phyloP scores from a whole-genome alignment of 768 basidiomycete species.

The Leccinum subgranulosum region DNA sequence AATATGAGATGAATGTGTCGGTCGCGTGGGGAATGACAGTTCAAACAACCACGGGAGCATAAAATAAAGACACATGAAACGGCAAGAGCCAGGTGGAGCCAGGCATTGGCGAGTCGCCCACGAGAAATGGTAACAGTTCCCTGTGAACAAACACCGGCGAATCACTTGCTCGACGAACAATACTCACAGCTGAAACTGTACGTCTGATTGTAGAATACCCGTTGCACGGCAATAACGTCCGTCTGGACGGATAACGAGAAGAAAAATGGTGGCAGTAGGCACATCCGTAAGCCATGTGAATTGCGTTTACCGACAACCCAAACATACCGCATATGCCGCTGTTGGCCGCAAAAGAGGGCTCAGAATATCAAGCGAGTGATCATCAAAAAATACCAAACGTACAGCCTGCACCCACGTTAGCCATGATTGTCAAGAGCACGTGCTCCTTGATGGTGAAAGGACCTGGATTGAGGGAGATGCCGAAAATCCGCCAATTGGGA shows the following conservation, averaged over 20 bases:
- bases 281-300: not conserved
- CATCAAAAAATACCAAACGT: conserved; percentile 4
- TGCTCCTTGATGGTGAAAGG: conserved; percentile 75
- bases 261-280: not conserved
- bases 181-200: conserved; percentile 49
- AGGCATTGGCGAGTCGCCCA: too few species aligned
- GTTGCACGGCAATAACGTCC: conserved; percentile 72
- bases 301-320: not conserved
- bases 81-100: not conserved
- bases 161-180: not conserved
- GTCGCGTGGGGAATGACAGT: not conserved
- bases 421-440: conserved; percentile 68
- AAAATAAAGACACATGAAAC: not conserved
- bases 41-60: not conserved
- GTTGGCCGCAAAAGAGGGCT: not conserved
- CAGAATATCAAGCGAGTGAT: not conserved
- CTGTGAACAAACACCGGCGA: not conserved
- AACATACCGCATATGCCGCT: conserved; percentile 46
- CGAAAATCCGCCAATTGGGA: conserved; percentile 52
- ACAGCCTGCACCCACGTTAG: conserved; percentile 40
- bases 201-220: conserved; percentile 60
- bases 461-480: conserved; percentile 67
- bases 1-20: not conserved
- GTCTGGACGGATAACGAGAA: conserved; percentile 34
- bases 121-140: not conserved